Evolutionary conservation across 345 rosid genomes (phyloP), one percentile per base, ranked within the genome.

Genomic region (Murraya paniculata): DNA sequence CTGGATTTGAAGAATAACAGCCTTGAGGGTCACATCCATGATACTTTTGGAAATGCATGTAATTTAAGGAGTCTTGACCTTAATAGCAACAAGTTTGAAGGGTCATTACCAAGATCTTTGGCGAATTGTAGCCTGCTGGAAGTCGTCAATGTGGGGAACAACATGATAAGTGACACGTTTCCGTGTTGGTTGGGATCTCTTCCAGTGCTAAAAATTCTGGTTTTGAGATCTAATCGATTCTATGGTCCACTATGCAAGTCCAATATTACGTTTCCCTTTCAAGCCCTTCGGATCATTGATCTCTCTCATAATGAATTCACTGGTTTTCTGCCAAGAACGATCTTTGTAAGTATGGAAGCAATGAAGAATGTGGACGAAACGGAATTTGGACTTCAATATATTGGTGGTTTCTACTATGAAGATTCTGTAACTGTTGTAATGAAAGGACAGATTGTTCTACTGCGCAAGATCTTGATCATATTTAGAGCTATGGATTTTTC

Each of bases 161-260:
- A 85, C 65, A 28, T 4, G 22, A 68, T 82, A 7, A 80, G 16
- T 6, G 80, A 78, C 67, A 41, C 53, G 2, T 85, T 82, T 62
- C 84, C 82, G 0, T 25, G 50, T 22, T 82, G 82, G 76, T 65
- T 82, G 69, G 68, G 59, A 41, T n/a, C 64, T 0, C 78, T 36
- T 50, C 77, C 38, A 6, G 0, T 5, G 0, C 8, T 36, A 36
- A 36, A 36, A 36, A 36, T 36, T 36, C 38, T 36, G 1, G 1
- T 36, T 0, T 36, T 36, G 38, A 7, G 38, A 1, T 36, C 38
- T 36, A 36, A 36, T 1, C 38, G 8, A 36, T 36, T 36, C 8
- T 36, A 36, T 36, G 38, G 38, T 36, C 38, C 38, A 6, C 38
- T 36, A 36, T 36, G 38, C 38, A 36, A 36, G 38, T 36, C 38